Evolutionary conservation across 495 filamentous ascomycete species (phyloP).

Genomic region (Aspergillus ostianus): DNA sequence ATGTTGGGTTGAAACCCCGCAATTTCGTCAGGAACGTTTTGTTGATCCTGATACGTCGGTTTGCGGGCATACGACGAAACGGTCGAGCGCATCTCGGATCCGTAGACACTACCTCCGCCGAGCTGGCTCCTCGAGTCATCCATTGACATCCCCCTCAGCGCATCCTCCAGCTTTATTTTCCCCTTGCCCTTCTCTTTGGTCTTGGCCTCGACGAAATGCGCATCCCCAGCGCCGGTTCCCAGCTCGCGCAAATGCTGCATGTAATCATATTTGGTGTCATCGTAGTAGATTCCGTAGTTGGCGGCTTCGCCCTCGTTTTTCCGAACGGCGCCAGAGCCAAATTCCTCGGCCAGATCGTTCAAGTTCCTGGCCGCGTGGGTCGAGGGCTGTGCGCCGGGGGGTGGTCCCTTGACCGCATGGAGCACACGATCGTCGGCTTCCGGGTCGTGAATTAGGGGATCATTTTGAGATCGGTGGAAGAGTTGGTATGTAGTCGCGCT

Average conservation of each 20-base stretch:
- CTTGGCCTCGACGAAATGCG: slow-evolving; percentile 76
- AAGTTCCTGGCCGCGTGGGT: slow-evolving; percentile 48
- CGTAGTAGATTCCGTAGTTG: slow-evolving; percentile 84
- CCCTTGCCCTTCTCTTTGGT: slow-evolving; percentile 62
- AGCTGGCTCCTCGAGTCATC: slow-evolving; percentile 54
- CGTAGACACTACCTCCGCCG: slow-evolving; percentile 32
- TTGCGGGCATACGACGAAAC: slow-evolving; percentile 67
- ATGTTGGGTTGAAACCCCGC: slow-evolving; percentile 96
- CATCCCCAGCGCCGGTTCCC: slow-evolving; percentile 56
- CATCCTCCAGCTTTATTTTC: slow-evolving; percentile 76
- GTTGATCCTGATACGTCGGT: slow-evolving; percentile 86
- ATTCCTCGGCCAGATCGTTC: slow-evolving; percentile 72
- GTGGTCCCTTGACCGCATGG: slow-evolving; percentile 45
- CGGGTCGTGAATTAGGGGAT: slow-evolving; percentile 88
- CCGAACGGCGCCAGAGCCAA: slow-evolving; percentile 65
- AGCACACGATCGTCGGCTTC: slow-evolving; percentile 80
- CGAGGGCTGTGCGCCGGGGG: slow-evolving; percentile 28
- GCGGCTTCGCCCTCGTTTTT: slow-evolving; percentile 95
- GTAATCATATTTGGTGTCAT: slow-evolving; percentile 94
- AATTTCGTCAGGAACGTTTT: slow-evolving; percentile 86
- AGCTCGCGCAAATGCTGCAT: slow-evolving; percentile 98
- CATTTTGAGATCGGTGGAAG: slow-evolving; percentile 94
- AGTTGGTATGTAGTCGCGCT: slow-evolving; percentile 87
- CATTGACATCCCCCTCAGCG: slow-evolving; percentile 64
- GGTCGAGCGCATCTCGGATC: slow-evolving; percentile 40